Evolutionary conservation across 306 rosid genomes (phyloP).

Genomic region (Medicago ruthenica): DNA sequence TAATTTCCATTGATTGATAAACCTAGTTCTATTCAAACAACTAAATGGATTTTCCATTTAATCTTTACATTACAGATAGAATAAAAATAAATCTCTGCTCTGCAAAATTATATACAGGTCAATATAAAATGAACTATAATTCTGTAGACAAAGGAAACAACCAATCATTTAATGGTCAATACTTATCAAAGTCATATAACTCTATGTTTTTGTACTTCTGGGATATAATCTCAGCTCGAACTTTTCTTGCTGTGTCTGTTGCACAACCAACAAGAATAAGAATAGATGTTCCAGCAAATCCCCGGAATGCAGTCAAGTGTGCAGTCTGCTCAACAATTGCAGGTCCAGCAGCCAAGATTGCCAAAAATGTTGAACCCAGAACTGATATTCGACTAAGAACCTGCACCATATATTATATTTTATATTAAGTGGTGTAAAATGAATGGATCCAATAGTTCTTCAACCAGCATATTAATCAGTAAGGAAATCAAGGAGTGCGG

Average conservation of each 20-base stretch:
- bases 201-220: slow-evolving; percentile 95
- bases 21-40: neutral
- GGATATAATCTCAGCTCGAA: slow-evolving; percentile 91
- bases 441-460: slow-evolving; percentile 24
- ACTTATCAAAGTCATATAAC: slow-evolving; percentile 80
- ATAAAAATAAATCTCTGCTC: slow-evolving; percentile 32
- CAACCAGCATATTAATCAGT: neutral
- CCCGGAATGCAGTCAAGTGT: slow-evolving; percentile 91
- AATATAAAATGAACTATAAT: slow-evolving; percentile 32
- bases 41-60: neutral
- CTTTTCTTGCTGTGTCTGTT: slow-evolving; percentile 95
- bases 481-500: slow-evolving; percentile 20
- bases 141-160: slow-evolving; percentile 2
- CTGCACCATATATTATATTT: slow-evolving; percentile 46
- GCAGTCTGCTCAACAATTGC: slow-evolving; percentile 84
- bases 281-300: slow-evolving; percentile 96
- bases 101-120: slow-evolving; percentile 52
- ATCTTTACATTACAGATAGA: slow-evolving; percentile 5
- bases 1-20: slow-evolving; percentile 6
- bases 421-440: slow-evolving; percentile 8
- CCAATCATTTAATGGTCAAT: slow-evolving; percentile 44
- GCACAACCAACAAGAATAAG: slow-evolving; percentile 98
- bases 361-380: slow-evolving; percentile 90
- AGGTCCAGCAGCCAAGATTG: slow-evolving; percentile 92
- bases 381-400: slow-evolving; percentile 95